Evolutionary conservation across 495 filamentous ascomycete species (phyloP), one percentile per base, ranked within the genome.

Genomic region (Aspergillus baeticus): DNA sequence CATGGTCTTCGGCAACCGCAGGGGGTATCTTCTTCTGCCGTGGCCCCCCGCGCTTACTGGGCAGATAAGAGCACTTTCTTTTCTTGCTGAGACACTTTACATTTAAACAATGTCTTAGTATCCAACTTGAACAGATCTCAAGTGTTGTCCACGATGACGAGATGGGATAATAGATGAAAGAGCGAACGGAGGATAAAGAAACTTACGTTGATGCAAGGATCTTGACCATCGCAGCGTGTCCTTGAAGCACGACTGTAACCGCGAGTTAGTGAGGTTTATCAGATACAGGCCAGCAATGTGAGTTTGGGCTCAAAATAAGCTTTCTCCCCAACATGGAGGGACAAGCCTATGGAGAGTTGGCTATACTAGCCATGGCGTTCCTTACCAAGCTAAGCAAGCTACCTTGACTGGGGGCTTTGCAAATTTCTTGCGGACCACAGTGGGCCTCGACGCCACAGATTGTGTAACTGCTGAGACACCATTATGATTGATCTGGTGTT

Each of bases 361-460:
- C 50, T 14, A 42, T 29, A 37, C 36, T 13, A 45, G 44, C 41
- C 26, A 55, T 44, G 34, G 57, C 45, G 39, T 26, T 51, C 68
- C 78, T 68, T 72, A 84, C 83, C 83, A 86, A 57, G 80, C 74
- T 58, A 85, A 65, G 71, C 83, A 86, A 20, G 82, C 83, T 62
- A 83, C 76, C 67, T 86, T 86, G 21, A 84, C 82, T n/a, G 83
- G 83, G 34, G 83, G 83, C 69, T 77, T 76, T 48, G 75, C 74
- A 56, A 78, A 78, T 60, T 77, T 78, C 71, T 74, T 77, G 60
- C 75, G 72, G 61, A 67, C 58, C 53, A 66, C 60, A 17, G 60
- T 52, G 55, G 64, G 61, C 46, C 54, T 57, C 39, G 63, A 47
- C 29, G 39, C 21, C 37, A 59, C 60, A 49, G 63, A 53, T 46